Conservation (phyloP, 495 filamentous ascomycete genomes). For the Acidiella bohemica region DNA sequence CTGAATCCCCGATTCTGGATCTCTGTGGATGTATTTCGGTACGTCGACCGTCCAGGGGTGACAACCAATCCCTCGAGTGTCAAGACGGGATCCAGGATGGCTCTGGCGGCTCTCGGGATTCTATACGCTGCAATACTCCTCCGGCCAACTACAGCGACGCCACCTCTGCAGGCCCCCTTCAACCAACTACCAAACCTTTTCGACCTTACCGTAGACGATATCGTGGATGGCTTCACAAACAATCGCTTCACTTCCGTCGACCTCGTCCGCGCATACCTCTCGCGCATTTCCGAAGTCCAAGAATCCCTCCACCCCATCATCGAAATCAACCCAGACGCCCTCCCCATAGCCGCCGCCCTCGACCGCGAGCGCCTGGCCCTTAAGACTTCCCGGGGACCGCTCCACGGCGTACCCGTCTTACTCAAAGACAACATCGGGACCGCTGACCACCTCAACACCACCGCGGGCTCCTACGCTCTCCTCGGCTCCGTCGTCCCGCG, state of each 20-base stretch:
- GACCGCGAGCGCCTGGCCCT: conserved; percentile 6
- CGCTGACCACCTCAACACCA: conserved; percentile 8
- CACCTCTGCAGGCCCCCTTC: conserved; percentile 1
- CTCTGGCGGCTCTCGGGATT: too few species aligned
- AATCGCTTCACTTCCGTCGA: conserved; percentile 2
- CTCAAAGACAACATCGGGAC: conserved; percentile 11
- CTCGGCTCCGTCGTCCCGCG: conserved; percentile 35
- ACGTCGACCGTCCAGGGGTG: too few species aligned
- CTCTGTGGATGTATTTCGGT: too few species aligned
- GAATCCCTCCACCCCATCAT: not conserved
- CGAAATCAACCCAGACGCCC: conserved; percentile 13
- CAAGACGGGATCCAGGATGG: too few species aligned
- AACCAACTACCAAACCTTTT: not conserved
- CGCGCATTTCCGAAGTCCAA: conserved; percentile 1
- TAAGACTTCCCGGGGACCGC: conserved; percentile 1
- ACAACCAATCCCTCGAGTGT: too few species aligned
- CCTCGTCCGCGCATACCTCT: conserved; percentile 2
- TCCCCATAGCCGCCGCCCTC: conserved; percentile 7
- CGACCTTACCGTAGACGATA: not conserved
- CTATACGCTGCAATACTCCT: too few species aligned
- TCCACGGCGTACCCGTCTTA: conserved; percentile 16
- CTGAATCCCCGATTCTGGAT: too few species aligned
- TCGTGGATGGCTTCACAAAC: not conserved
- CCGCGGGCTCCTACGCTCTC: conserved; percentile 15
- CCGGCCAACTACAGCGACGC: too few species aligned